Evolutionary conservation across 257 asterid species (phyloP).

Genomic region (Solanum rostratum): DNA sequence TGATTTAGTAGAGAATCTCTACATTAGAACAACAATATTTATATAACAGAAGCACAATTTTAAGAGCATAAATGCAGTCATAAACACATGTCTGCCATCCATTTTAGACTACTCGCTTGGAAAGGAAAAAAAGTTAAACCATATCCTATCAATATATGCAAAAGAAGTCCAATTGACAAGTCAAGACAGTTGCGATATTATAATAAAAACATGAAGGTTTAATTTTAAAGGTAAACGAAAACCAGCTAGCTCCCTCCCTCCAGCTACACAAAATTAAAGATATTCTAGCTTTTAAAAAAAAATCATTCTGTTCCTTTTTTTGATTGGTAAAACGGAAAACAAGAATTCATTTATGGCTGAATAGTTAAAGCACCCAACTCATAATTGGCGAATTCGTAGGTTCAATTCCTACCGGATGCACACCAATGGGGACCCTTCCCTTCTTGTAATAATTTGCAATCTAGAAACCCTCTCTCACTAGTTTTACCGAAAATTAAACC

Average conservation of each 20-base stretch:
- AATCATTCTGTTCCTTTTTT: neutral
- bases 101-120: neutral
- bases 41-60: neutral
- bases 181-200: neutral
- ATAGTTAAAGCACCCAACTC: no score
- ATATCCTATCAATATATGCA: neutral
- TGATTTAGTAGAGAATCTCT: neutral
- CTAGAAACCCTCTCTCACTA: neutral
- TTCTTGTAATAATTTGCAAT: neutral
- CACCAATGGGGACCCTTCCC: neutral
- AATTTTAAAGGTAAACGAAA: neutral
- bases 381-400: no score
- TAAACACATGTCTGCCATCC: neutral
- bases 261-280: neutral
- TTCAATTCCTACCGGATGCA: no score
- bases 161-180: neutral
- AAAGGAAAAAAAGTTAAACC: neutral
- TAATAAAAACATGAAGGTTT: neutral
- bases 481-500: neutral
- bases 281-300: neutral
- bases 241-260: neutral
- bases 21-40: neutral
- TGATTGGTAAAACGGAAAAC: neutral
- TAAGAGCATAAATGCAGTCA: neutral
- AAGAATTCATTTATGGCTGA: neutral